Evolutionary conservation across 176 grass and related monocot genomes (phyloP).

Genomic region (Oryza glumipatula): DNA sequence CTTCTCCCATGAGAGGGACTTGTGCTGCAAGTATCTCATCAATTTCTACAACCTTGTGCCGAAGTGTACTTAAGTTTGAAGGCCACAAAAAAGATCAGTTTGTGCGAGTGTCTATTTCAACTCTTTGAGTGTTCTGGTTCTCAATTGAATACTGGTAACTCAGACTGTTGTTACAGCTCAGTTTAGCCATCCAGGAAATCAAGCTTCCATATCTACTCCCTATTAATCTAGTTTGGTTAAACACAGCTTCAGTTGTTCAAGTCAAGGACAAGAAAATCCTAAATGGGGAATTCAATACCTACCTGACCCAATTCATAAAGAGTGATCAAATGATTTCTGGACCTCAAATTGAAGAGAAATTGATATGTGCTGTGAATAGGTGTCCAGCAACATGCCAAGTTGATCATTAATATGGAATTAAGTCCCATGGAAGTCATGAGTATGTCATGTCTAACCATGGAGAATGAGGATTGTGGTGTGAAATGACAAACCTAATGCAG

Average conservation of each 20-base stretch:
- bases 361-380: neutral
- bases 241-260: neutral
- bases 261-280: neutral
- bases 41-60: neutral
- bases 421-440: neutral
- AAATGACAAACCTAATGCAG: neutral
- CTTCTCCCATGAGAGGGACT: neutral
- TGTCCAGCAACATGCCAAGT: neutral
- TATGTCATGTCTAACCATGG: neutral
- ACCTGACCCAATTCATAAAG: neutral
- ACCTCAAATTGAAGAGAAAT: neutral
- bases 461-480: neutral
- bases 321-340: constrained; percentile 7
- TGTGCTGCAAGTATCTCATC: neutral
- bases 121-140: neutral
- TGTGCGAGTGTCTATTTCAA: neutral
- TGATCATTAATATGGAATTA: neutral
- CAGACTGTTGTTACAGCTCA: neutral
- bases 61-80: constrained; percentile 1
- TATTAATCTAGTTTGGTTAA: neutral
- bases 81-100: neutral
- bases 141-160: neutral
- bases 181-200: neutral
- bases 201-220: neutral
- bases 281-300: neutral